Base-by-base conservation (phyloP, 176 grass and related monocot genomes). In the Pontederia crassipes region DNA sequence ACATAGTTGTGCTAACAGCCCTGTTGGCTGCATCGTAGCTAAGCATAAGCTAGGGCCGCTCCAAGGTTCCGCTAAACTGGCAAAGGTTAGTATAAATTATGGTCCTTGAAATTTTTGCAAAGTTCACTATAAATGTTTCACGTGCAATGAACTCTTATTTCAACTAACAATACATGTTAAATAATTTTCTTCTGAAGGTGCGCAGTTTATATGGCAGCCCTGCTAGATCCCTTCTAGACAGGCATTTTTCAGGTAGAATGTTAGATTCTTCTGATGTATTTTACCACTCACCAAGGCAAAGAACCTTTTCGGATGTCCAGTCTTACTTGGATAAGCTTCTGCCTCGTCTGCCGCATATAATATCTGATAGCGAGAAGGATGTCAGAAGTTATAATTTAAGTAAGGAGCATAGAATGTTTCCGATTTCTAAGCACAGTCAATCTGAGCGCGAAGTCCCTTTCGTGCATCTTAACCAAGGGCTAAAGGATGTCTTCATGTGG, bases 401-500 rank as follows among this genome's bases (percentile, higher is more conserved):
- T 11, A 81, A 78, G 47, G 77, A 83, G 52, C 72, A 64, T 68
- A 77, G 57, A 89, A 79, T 56, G 60, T 47, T 14, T 26, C 46
- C 72, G 45, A 75, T 69, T 45, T 81, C 78, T 55, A 90, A 87
- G 76, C 67, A 72, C 53, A 90, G 75, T 47, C 63, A 65, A 58
- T 79, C 75, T 75, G 83, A 85, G 18, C 51, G 83, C 55, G 72
- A 53, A 57, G 69, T 75, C 69, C 54, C 80, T 60, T 18, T 63
- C 17, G 55, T 74, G 59, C 72, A 86, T 48, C 68, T 59, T 70
- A 62, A 53, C 65, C 77, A 89, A 59, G 72, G 62, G 62, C 66
- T 85, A 53, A 92, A 86, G 82, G 93, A 92, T 79, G 84, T 98
- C 55, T 98, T 89, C 81, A 75, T 86, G 8, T 98, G 82, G 88